phyloP scores from a whole-genome alignment of 768 basidiomycete species.

The Collybia nuda region DNA sequence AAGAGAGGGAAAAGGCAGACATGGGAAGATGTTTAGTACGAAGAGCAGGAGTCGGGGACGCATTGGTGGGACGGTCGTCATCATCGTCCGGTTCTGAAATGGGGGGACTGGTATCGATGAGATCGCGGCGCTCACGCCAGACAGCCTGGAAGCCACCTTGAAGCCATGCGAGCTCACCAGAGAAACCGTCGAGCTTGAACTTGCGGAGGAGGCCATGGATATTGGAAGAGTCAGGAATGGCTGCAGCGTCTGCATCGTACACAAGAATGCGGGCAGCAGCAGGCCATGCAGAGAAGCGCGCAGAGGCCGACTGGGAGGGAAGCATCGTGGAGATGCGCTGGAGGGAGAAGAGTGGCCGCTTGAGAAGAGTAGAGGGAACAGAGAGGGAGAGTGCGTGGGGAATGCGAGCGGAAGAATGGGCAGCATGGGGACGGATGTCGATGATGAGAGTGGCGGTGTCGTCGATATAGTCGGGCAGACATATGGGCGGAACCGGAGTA shows the following conservation, averaged over 20 bases:
- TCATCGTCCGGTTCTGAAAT: constrained; percentile 54
- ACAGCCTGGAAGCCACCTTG: constrained; percentile 81
- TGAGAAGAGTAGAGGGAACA: constrained; percentile 92
- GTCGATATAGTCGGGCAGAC: constrained; percentile 29
- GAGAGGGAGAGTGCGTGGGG: constrained; percentile 77
- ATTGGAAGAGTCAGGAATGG: constrained; percentile 64
- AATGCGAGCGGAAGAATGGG: constrained; percentile 66
- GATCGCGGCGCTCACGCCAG: constrained; percentile 48
- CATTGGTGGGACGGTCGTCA: constrained; percentile 23
- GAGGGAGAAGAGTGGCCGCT: constrained; percentile 84
- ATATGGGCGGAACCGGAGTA: constrained; percentile 22
- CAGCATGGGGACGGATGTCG: constrained; percentile 86
- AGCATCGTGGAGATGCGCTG: constrained; percentile 79
- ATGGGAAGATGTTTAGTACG: constrained; percentile 62
- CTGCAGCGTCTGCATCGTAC: constrained; percentile 77
- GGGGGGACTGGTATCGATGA: constrained; percentile 52
- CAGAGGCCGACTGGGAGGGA: constrained; percentile 54
- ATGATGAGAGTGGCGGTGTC: constrained; percentile 60
- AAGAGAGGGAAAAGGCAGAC: constrained; percentile 60
- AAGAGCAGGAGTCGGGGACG: constrained; percentile 30
- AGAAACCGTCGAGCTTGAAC: constrained; percentile 54
- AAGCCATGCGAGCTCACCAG: constrained; percentile 73
- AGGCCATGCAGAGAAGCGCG: constrained; percentile 60
- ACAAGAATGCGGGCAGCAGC: constrained; percentile 68
- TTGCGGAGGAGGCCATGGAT: constrained; percentile 75